Conservation (phyloP, 2,329 filamentous ascomycete species). For the Penicillium oxalicum region DNA sequence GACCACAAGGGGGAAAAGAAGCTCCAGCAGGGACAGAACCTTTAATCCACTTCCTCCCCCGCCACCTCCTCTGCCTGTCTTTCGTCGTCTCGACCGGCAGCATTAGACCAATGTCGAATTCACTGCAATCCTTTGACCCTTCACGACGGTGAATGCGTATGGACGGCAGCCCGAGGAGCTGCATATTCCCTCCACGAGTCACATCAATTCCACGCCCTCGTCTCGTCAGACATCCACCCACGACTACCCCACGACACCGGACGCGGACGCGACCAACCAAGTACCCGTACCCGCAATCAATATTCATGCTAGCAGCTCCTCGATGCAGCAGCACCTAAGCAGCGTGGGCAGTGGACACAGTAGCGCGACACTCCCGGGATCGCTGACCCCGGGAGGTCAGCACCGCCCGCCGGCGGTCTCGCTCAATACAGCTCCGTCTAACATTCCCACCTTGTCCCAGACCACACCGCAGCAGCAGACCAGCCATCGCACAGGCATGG, state of each 20-base stretch:
- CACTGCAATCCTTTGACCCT: conserved; percentile 45
- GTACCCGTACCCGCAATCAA: conserved; percentile 54
- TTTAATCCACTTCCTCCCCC: conserved; percentile 2
- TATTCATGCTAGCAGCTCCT: conserved; percentile 50
- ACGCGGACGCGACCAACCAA: conserved; percentile 38
- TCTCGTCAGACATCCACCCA: conserved; percentile 40
- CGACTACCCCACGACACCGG: conserved; percentile 43
- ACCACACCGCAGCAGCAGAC: conserved; percentile 38
- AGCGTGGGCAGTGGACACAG: conserved; percentile 34
- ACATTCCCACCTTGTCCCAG: conserved; percentile 52
- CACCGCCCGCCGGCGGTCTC: conserved; percentile 49
- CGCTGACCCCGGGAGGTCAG: conserved; percentile 52
- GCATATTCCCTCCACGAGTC: conserved; percentile 44
- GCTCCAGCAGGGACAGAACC: too few relatives aligned
- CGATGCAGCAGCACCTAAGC: conserved; percentile 38
- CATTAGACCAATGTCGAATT: conserved; percentile 37
- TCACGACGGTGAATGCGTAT: conserved; percentile 45
- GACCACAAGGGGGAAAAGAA: too few relatives aligned
- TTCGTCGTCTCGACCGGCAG: conserved; percentile 8
- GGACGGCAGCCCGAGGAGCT: conserved; percentile 51
- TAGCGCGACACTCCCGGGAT: conserved; percentile 49
- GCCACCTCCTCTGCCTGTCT: conserved; percentile 7
- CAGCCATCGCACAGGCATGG: conserved; percentile 59
- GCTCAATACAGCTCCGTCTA: conserved; percentile 52
- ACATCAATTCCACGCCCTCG: conserved; percentile 32